These are phyloP conservation scores for Gautieria morchelliformis DNA, from an alignment of 768 basidiomycete species.

Conservation along the genomic window DNA sequence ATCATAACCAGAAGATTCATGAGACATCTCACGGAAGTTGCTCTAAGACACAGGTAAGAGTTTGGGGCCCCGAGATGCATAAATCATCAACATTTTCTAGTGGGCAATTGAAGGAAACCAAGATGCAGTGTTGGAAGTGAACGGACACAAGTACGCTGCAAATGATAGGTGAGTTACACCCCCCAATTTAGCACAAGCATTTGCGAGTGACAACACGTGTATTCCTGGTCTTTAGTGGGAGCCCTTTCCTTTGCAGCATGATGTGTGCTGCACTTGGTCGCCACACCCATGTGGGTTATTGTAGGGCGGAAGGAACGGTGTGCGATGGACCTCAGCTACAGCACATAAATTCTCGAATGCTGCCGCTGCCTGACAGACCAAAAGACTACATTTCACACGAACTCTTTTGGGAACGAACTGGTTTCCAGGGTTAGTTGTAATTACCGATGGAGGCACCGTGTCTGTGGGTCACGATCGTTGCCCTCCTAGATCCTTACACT, in stretches of 20 bases:
- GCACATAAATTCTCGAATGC: conserved; percentile 33
- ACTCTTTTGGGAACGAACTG: conserved; percentile 50
- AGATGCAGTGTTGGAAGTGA: conserved; percentile 39
- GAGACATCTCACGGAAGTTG: conserved; percentile 45
- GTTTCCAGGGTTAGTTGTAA: conserved; percentile 38
- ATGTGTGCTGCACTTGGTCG: conserved; percentile 46
- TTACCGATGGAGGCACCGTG: neutral
- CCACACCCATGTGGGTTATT: conserved; percentile 49
- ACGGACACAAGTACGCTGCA: conserved; percentile 35
- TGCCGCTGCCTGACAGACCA: conserved; percentile 34
- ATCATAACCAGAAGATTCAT: conserved; percentile 50
- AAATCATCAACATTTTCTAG: conserved; percentile 15
- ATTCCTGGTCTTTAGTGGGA: conserved; percentile 43
- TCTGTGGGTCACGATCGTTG: neutral
- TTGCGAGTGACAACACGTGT: conserved; percentile 11
- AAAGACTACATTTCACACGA: conserved; percentile 50
- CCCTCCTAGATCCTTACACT: conserved; percentile 43
- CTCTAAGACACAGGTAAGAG: neutral
- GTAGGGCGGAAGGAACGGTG: conserved; percentile 29
- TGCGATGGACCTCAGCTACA: conserved; percentile 38
- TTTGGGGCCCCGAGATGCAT: neutral
- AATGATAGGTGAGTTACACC: conserved; percentile 7
- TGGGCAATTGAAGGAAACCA: conserved; percentile 51
- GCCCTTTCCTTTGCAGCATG: conserved; percentile 55
- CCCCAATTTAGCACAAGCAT: neutral